Evolutionary conservation across 192 early-diverging fungal genomes (phyloP), one percentile per base, ranked within the genome.

Genomic region (Ramicandelaber brevisporus): DNA sequence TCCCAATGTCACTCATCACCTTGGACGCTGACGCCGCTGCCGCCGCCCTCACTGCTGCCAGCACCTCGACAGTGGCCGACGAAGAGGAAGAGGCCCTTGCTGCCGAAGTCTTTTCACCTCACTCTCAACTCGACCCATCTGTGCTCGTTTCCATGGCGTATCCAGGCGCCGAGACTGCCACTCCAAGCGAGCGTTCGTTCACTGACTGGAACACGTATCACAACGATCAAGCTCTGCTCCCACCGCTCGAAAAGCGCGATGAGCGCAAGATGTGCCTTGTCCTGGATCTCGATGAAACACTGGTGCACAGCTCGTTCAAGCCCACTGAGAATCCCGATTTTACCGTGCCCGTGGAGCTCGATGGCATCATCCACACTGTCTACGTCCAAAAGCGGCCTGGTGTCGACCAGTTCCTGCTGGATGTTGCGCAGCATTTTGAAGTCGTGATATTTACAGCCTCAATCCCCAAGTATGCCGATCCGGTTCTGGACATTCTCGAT

Each of bases 381-480:
- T 90, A 87, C 53, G 90, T 97, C 15, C 59, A 88, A 47, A 92
- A 92, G 50, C 67, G 90, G 23, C 90, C 90, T 1, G 83, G 85
- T n/a, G 79, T 92, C 3, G 87, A 90, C 51, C 65, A 65, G 27
- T 97, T 97, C 35, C 51, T 97, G 67, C 57, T 64, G 44, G 37
- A 61, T 29, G 64, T 92, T 61, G 85, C 80, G 14, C 50, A 71
- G 43, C 63, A 78, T 35, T 97, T 79, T 49, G 87, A 93, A 44
- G 58, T 92, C 26, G 86, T 90, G 7, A 76, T 90, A 17, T 93
- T 90, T 49, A 97, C 92, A 4, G 92, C 92, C 10, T 78, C 75
- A 57, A 52, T 93, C 25, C 61, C 83, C 28, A 95, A 92, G 81
- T 98, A 98, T 43, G 92, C 92, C 13, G 88, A 98, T 49, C 86